Base-by-base conservation (phyloP, 345 rosid species). In the Camelina neglecta region DNA sequence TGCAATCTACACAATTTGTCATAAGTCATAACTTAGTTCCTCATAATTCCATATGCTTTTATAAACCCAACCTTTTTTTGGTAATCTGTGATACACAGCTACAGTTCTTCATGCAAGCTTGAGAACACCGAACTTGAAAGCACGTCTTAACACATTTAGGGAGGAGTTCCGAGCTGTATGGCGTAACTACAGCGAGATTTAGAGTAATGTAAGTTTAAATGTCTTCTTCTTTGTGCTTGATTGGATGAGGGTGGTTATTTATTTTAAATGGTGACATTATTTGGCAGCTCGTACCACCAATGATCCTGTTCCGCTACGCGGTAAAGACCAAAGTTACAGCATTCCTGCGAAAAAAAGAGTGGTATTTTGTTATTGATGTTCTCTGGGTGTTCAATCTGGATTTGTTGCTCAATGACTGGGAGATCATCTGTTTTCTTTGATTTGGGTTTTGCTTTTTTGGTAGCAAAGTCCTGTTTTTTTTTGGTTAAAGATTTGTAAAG, bases 151-250 rank as follows among this genome's bases (percentile, higher is more conserved):
- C 81, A 95, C 97, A 60, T 93, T 95, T 81, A 86, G 98, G 5
- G 98, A 95, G 83, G 99, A 95, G 73, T 95, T 95, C 68, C 94
- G 97, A 80, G 85, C 89, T 20, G 99, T 95, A 49, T 95, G 99
- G 99, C 96, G 96, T 77, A 90, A 93, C 85, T 90, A 93, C 81
- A 93, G 96, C 53, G 99, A 92, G 65, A 93, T 95, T 82, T 95
- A 92, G 88, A 61, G 74, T 38, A 9, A 35, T 31, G 45, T 76
- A 73, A 79, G 67, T 83, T 81, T 33, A 85, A 67, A 58, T 26
- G 10, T 36, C 21, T 65, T 58, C 24, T 60, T 66, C 20, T 9
- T 45, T 38, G 31, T 20, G 51, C 38, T 21, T 39, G 24, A 6
- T 24, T 26, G 54, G 16, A 51, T 2, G 26, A 18, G 3, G 26